phyloP scores from a whole-genome alignment of 2,329 filamentous ascomycete genomes.

The Dactylellina cionopaga region DNA sequence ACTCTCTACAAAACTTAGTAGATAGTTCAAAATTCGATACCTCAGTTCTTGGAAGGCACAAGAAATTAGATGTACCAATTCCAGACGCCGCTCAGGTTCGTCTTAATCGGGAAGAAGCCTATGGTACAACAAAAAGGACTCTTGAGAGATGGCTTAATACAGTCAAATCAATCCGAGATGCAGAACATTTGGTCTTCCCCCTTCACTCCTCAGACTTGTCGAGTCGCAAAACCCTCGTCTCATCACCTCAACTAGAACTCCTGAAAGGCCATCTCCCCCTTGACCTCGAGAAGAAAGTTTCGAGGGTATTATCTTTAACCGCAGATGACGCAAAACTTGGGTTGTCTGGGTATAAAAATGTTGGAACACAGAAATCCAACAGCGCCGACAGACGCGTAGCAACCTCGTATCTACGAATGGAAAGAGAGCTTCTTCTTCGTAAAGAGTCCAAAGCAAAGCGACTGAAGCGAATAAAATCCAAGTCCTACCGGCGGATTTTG shows the following conservation, averaged over 20 bases:
- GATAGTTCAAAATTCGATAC: neutral
- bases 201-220: conserved; percentile 75
- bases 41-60: conserved; percentile 57
- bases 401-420: conserved; percentile 75
- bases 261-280: neutral
- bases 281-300: conserved; percentile 13
- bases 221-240: too few relatives aligned
- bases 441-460: conserved; percentile 89
- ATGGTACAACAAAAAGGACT: conserved; percentile 90
- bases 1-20: conserved; percentile 56
- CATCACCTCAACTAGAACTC: too few relatives aligned
- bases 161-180: conserved; percentile 89
- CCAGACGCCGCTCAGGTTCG: conserved; percentile 86
- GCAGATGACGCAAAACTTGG: conserved; percentile 65
- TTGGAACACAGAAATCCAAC: conserved; percentile 76
- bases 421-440: conserved; percentile 84
- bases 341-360: conserved; percentile 67
- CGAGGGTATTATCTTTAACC: neutral
- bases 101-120: conserved; percentile 82
- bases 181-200: conserved; percentile 90
- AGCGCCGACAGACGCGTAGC: conserved; percentile 55
- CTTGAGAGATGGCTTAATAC: conserved; percentile 92
- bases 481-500: conserved; percentile 90
- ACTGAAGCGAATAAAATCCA: conserved; percentile 99
- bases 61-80: conserved; percentile 82